Evolutionary conservation across 306 rosid species (phyloP).

Genomic region (Cucumis cinereus): DNA sequence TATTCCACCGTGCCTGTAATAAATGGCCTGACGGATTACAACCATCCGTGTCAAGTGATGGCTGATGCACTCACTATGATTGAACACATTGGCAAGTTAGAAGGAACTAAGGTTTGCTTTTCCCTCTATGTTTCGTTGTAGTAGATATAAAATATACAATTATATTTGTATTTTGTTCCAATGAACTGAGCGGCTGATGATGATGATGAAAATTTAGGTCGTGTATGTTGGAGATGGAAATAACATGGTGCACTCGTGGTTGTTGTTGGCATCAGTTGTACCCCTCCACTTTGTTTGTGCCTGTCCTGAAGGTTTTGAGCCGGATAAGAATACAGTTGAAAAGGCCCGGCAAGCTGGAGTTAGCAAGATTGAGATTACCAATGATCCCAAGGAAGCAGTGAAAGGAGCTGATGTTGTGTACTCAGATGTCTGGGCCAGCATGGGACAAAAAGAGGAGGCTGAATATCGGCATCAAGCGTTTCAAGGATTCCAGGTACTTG

Average conservation of each 20-base stretch:
- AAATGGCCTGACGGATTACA: conserved; percentile 95
- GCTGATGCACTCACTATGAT: conserved; percentile 95
- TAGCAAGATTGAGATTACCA: conserved; percentile 84
- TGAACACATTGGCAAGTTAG: conserved; percentile 71
- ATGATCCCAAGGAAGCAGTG: conserved; percentile 90
- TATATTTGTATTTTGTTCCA: background rate
- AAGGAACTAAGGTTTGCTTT: conserved; percentile 70
- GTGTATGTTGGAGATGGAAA: conserved; percentile 98
- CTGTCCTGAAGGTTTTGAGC: conserved; percentile 91
- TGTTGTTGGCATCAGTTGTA: conserved; percentile 73
- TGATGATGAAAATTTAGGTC: conserved; percentile 36
- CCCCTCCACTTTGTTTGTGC: conserved; percentile 91
- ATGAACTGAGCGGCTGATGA: background rate
- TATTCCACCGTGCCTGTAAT: conserved; percentile 74
- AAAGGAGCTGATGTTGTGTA: conserved; percentile 84
- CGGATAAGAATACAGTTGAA: conserved; percentile 68
- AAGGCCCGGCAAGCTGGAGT: conserved; percentile 70
- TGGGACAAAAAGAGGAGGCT: conserved; percentile 99
- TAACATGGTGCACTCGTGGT: conserved; percentile 95
- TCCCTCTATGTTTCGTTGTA: background rate
- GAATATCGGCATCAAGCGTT: conserved; percentile 58
- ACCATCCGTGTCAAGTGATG: conserved; percentile 96
- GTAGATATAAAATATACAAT: background rate
- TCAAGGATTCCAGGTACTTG: conserved; percentile 74
- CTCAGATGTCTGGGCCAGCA: conserved; percentile 97